These are phyloP conservation scores for Penicillium sp. DNA, from an alignment of 2,329 filamentous ascomycete species.

Conservation along the genomic window DNA sequence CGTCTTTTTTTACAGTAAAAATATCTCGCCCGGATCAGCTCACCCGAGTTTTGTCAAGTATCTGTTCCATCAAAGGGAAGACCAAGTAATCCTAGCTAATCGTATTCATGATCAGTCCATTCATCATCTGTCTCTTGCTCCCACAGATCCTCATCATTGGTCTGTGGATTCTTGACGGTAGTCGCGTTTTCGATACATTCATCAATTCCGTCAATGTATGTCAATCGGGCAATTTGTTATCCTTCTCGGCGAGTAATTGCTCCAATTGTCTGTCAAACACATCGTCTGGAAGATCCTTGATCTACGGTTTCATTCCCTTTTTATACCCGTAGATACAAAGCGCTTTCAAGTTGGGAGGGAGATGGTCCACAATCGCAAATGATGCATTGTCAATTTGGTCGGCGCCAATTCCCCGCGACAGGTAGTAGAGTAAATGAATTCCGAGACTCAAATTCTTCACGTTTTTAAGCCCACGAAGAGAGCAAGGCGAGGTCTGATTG, in stretches of 20 bases:
- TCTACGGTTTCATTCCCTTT: slow-evolving; percentile 1
- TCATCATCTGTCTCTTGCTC: not conserved
- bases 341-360: slow-evolving; percentile 1
- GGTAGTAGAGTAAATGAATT: slow-evolving; percentile 1
- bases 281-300: not conserved
- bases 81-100: not conserved
- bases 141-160: slow-evolving; percentile 2
- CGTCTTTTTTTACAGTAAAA: not conserved
- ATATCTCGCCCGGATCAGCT: not conserved
- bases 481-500: not conserved
- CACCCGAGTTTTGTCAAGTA: not conserved
- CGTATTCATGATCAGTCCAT: slow-evolving; percentile 6
- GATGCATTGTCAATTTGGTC: not conserved
- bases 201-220: not conserved
- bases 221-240: slow-evolving; percentile 2
- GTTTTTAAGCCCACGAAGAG: not conserved
- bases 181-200: slow-evolving; percentile 5
- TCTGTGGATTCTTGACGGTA: not conserved
- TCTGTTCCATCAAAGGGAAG: not conserved
- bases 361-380: slow-evolving; percentile 5
- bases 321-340: slow-evolving; percentile 4
- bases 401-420: slow-evolving; percentile 3
- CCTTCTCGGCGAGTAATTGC: slow-evolving; percentile 1
- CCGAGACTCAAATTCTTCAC: slow-evolving; percentile 1
- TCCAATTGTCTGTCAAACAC: not conserved